Conservation (phyloP, 2,329 filamentous ascomycete genomes). For the Lasiodiplodia hormozganensis region DNA sequence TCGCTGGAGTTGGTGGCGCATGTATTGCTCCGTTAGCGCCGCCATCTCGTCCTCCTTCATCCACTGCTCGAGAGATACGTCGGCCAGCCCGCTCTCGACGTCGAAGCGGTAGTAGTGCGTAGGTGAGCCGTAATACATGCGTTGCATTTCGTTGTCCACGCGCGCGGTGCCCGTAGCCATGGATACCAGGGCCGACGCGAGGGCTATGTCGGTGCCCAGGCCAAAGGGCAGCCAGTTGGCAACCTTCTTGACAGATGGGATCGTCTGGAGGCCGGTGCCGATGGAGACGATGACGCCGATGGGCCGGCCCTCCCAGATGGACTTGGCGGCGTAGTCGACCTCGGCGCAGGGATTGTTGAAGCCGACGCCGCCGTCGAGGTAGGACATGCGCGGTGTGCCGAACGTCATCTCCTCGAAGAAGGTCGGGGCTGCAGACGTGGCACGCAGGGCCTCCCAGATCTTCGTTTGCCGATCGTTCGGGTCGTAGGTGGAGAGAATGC, state of each 20-base stretch:
- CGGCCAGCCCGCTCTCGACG: conserved; percentile 48
- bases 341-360: conserved; percentile 35
- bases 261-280: conserved; percentile 47
- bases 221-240: conserved; percentile 49
- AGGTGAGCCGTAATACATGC: conserved; percentile 47
- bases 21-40: conserved; percentile 48
- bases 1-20: conserved; percentile 42
- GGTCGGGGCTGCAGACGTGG: conserved; percentile 42
- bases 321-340: conserved; percentile 33
- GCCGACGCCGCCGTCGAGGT: conserved; percentile 34
- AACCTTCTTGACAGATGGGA: conserved; percentile 46
- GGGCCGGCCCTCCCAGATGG: conserved; percentile 32
- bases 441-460: conserved; percentile 40
- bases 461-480: conserved; percentile 47
- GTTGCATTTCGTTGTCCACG: conserved; percentile 51
- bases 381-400: conserved; percentile 36
- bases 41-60: conserved; percentile 52
- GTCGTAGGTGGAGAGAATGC: conserved; percentile 48
- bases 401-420: conserved; percentile 39
- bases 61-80: conserved; percentile 49
- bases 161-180: conserved; percentile 49
- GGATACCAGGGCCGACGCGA: conserved; percentile 45
- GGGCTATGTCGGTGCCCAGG: conserved; percentile 46
- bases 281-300: conserved; percentile 49
- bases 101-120: conserved; percentile 50